A percentile compares a stretch with the other conserved stretches of the same genome.
Evolutionary conservation across 768 basidiomycete genomes (phyloP).

Genomic region (Plicaturopsis crispa): DNA sequence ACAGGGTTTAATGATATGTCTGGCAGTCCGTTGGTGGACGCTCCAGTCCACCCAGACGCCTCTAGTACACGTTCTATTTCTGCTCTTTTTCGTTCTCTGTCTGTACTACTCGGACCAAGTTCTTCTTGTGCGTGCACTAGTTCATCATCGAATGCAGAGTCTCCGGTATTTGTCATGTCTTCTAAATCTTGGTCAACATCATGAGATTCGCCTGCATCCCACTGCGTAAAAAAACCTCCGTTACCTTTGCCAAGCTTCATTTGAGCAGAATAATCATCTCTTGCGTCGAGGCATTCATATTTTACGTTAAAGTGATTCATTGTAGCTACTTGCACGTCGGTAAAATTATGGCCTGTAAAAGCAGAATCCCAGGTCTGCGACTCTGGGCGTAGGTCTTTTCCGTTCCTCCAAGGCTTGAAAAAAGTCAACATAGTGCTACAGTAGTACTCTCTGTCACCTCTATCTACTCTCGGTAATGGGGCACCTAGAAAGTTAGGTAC

Average conservation of each 20-base stretch:
- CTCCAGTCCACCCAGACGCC: no score
- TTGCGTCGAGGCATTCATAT: conserved; percentile 28
- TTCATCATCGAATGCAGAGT: not conserved
- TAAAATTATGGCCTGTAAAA: conserved; percentile 13
- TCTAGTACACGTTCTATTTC: no score
- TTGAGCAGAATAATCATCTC: conserved; percentile 23
- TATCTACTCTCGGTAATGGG: conserved; percentile 18
- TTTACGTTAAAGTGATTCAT: conserved; percentile 24
- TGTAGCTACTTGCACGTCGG: conserved; percentile 3
- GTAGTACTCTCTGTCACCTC: conserved; percentile 11
- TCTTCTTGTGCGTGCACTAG: not conserved
- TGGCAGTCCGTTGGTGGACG: no score
- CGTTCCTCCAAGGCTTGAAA: conserved; percentile 8
- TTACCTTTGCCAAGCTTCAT: not conserved
- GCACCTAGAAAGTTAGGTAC: conserved; percentile 23
- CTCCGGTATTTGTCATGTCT: conserved; percentile 2
- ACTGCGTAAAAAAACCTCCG: no score
- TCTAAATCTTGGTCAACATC: not conserved
- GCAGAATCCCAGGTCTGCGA: conserved; percentile 16
- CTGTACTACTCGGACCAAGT: not conserved
- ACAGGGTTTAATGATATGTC: no score
- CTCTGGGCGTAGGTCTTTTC: conserved; percentile 2
- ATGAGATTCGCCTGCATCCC: no score
- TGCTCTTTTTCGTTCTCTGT: no score
- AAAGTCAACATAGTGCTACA: conserved; percentile 9